phyloP scores from a whole-genome alignment of 352 stramenopile genomes.

The Globisporangium cystogenes region DNA sequence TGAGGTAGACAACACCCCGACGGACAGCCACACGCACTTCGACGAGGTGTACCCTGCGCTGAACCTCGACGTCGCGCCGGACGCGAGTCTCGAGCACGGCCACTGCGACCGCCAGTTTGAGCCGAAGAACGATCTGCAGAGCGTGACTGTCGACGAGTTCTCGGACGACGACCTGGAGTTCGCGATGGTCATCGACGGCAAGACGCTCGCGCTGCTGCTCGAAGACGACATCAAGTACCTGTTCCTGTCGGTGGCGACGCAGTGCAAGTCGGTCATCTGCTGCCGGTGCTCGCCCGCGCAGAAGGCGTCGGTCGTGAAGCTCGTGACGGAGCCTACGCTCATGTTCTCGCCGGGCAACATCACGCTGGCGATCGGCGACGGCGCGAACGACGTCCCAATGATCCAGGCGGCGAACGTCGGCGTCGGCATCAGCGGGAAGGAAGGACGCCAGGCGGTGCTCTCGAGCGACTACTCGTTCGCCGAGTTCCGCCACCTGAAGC shows the following conservation, averaged over 20 bases:
- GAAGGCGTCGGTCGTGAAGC: slow-evolving; percentile 82
- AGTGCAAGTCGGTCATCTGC: slow-evolving; percentile 89
- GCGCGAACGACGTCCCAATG: slow-evolving; percentile 99
- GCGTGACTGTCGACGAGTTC: slow-evolving; percentile 31
- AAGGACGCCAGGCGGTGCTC: slow-evolving; percentile 97
- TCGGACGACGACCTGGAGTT: slow-evolving; percentile 82
- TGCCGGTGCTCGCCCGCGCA: slow-evolving; percentile 81
- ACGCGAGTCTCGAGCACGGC: slow-evolving; percentile 47
- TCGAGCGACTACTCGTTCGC: slow-evolving; percentile 91
- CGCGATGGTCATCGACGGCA: slow-evolving; percentile 89
- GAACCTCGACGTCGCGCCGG: slow-evolving; percentile 45
- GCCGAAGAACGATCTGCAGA: slow-evolving; percentile 35
- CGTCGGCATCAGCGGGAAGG: slow-evolving; percentile 96
- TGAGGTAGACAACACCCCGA: slow-evolving; percentile 22
- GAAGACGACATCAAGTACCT: slow-evolving; percentile 89
- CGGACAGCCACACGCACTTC: slow-evolving; percentile 37
- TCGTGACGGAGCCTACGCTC: slow-evolving; percentile 83
- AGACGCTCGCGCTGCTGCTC: slow-evolving; percentile 74
- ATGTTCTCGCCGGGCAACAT: slow-evolving; percentile 89
- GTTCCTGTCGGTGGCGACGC: slow-evolving; percentile 80
- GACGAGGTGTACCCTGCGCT: slow-evolving; percentile 67
- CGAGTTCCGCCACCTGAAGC: slow-evolving; percentile 94
- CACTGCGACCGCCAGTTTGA: slow-evolving; percentile 68
- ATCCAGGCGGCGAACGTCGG: slow-evolving; percentile 97
- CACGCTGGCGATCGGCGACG: slow-evolving; percentile 96